Base-by-base conservation (phyloP, 1,284 basidiomycete species). In the Sporisorium iseilematis-ciliati region DNA sequence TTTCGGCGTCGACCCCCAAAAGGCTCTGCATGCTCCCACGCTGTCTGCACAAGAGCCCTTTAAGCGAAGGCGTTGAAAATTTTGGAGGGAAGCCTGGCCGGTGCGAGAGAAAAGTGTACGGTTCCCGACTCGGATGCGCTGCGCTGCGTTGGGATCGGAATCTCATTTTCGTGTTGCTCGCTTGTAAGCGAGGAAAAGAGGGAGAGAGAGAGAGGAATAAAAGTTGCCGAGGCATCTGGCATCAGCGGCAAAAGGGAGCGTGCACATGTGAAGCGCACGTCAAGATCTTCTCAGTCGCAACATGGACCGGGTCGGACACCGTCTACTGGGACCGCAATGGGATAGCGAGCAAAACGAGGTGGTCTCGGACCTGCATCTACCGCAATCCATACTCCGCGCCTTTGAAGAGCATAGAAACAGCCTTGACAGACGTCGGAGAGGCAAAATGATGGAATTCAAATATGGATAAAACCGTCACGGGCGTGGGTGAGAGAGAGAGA, bases 341-440 rank as follows among this genome's bases (percentile, higher is more conserved):
- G 43, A 46, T 25, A 46, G 12, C 7, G 41, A n/a, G 40, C 3
- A 11, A n/a, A 48, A 29, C 20, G 29, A 33, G 18, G 8, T 21
- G 16, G 50, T 52, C 35, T 52, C 50, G 50, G 50, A 52, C 50
- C 50, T 52, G 50, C 50, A 33, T 52, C 50, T 48, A 31, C 16
- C 46, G 46, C 26, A n/a, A 29, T 48, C 46, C 26, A 48, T n/a
- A 48, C 46, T 48, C 46, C 26, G 46, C 26, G 12, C 20, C 45
- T 46, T 46, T n/a, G 3, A 10, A 31, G 16, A 26, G 38, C 33
- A 38, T 25, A 35, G 31, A 51, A 33, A 18, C 43, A 25, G 23
- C 11, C 43, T 46, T 46, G 43, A 43, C 23, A 23, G 21, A 25
- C n/a, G 12, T 45, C 23, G 31, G 20, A 33, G 31, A 50, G 20